Evolutionary conservation across 148 eudicot species (phyloP).

Genomic region (Beta vulgaris): DNA sequence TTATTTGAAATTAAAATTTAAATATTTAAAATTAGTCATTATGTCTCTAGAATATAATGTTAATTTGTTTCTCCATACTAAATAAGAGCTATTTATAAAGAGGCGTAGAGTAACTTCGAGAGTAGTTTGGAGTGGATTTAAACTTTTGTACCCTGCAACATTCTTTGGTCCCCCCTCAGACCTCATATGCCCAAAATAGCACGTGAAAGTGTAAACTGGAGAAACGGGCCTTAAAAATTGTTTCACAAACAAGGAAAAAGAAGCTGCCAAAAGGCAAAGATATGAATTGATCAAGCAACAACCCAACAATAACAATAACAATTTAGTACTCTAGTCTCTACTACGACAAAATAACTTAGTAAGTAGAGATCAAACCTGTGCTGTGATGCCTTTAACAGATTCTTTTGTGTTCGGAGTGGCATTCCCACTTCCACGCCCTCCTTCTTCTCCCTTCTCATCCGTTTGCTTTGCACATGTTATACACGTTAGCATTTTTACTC

Average conservation of each 20-base stretch:
- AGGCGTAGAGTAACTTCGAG: too few relatives aligned
- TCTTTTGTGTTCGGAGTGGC: slow-evolving; percentile 81
- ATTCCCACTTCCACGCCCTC: slow-evolving; percentile 48
- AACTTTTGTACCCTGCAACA: slow-evolving; percentile 17
- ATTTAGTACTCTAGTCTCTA: not conserved
- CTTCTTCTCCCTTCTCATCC: slow-evolving; percentile 42
- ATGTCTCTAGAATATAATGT: too few relatives aligned
- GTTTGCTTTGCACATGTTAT: slow-evolving; percentile 89
- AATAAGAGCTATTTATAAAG: too few relatives aligned
- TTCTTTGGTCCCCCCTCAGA: slow-evolving; percentile 30
- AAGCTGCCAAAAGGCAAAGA: slow-evolving; percentile 5
- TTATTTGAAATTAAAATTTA: too few relatives aligned
- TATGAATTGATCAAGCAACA: not conserved
- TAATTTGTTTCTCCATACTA: too few relatives aligned
- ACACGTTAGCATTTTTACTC: slow-evolving; percentile 77
- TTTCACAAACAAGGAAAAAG: slow-evolving; percentile 28
- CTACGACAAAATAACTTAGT: not conserved
- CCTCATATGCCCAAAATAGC: slow-evolving; percentile 23
- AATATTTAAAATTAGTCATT: too few relatives aligned
- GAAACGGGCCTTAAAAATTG: not conserved
- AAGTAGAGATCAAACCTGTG: slow-evolving; percentile 59
- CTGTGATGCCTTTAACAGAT: slow-evolving; percentile 87
- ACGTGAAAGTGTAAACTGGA: slow-evolving; percentile 26
- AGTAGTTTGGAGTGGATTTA: too few relatives aligned
- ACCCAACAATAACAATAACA: not conserved